Evolutionary conservation across 257 asterid genomes (phyloP).

Genomic region (Pogostemon cablin): DNA sequence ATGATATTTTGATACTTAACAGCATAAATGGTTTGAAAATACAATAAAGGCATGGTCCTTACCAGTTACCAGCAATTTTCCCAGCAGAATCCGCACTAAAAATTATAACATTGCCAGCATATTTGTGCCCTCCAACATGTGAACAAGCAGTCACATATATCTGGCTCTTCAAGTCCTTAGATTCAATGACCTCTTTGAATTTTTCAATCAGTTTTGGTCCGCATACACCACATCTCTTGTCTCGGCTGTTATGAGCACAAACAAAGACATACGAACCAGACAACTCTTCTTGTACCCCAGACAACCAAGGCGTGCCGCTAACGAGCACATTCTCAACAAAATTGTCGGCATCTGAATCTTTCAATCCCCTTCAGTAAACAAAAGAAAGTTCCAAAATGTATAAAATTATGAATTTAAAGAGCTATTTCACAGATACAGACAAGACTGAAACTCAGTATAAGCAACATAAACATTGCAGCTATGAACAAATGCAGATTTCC

Average conservation of each 20-base stretch:
- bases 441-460: neutral
- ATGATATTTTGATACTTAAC: neutral
- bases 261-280: conserved; percentile 85
- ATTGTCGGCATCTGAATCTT: conserved; percentile 67
- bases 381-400: conserved; percentile 17
- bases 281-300: conserved; percentile 65
- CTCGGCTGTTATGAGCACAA: conserved; percentile 90
- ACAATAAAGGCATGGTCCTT: conserved; percentile 33
- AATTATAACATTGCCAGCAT: conserved; percentile 89
- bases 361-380: conserved; percentile 64
- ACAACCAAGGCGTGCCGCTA: conserved; percentile 68
- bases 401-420: conserved; percentile 20
- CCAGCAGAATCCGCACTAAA: conserved; percentile 72
- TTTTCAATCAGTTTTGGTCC: conserved; percentile 88
- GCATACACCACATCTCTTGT: conserved; percentile 91
- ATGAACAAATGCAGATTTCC: neutral
- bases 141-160: conserved; percentile 86
- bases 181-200: conserved; percentile 68
- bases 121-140: conserved; percentile 96
- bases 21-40: neutral
- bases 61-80: conserved; percentile 86
- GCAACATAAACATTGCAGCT: conserved; percentile 1
- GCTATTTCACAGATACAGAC: conserved; percentile 18
- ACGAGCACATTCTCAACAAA: conserved; percentile 92
- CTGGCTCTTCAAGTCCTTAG: conserved; percentile 56